A percentile compares a stretch with the other conserved stretches of the same genome.
These are phyloP conservation scores for Tricholoma matsutake DNA, from an alignment of 768 basidiomycete species.

Conservation along the genomic window DNA sequence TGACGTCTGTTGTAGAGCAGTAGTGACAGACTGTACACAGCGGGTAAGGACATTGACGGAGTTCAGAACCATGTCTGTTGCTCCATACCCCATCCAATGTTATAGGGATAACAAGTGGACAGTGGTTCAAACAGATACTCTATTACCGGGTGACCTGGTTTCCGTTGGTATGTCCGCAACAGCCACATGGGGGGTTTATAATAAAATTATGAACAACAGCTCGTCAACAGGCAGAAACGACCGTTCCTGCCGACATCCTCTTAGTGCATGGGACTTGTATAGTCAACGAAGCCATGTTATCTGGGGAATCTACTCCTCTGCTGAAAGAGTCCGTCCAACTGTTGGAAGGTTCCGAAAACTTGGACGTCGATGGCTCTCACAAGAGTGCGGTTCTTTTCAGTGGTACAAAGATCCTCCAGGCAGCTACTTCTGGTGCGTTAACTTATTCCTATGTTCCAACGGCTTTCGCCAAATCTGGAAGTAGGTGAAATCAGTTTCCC, in stretches of 20 bases:
- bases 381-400: constrained; percentile 90
- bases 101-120: constrained; percentile 81
- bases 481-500: constrained; percentile 37
- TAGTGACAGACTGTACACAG: constrained; percentile 37
- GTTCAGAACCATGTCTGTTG: constrained; percentile 95
- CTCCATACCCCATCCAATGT: constrained; percentile 83
- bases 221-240: constrained; percentile 74
- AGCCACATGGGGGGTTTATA: neutral
- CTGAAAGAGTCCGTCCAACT: constrained; percentile 94
- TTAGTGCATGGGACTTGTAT: constrained; percentile 92
- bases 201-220: constrained; percentile 34
- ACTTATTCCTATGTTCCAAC: neutral
- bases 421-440: constrained; percentile 49
- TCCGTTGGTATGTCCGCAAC: constrained; percentile 52
- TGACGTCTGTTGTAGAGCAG: neutral
- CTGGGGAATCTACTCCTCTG: constrained; percentile 95
- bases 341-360: constrained; percentile 63
- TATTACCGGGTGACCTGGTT: constrained; percentile 91
- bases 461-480: constrained; percentile 2
- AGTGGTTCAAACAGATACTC: constrained; percentile 76
- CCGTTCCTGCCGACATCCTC: constrained; percentile 90
- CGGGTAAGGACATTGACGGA: constrained; percentile 91
- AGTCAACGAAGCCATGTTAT: constrained; percentile 99
- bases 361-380: constrained; percentile 86
- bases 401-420: constrained; percentile 96